Percentiles rank a stretch among this genome's conserved stretches.
phyloP scores from a whole-genome alignment of 2,329 filamentous ascomycete genomes.

The Tolypocladium inflatum region DNA sequence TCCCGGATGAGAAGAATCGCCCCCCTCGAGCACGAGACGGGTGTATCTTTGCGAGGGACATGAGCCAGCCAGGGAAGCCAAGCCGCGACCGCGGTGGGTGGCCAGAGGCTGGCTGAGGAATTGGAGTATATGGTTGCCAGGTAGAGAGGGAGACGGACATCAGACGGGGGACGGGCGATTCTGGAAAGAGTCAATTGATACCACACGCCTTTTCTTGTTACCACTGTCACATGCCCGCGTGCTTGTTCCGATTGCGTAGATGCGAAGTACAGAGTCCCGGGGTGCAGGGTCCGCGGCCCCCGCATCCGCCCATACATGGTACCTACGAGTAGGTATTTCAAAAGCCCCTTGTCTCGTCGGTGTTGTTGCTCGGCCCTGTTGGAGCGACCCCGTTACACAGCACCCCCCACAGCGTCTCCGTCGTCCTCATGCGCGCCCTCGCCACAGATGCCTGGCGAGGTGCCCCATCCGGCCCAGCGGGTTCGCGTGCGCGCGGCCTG shows the following conservation, averaged over 20 bases:
- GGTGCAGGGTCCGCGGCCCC: no score
- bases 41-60: background rate
- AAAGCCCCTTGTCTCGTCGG: no score
- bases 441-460: no score
- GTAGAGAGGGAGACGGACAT: background rate
- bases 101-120: background rate
- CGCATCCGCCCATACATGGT: background rate
- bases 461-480: no score
- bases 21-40: background rate
- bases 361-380: no score
- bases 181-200: conserved; percentile 7
- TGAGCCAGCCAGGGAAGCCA: background rate
- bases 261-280: no score
- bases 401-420: background rate
- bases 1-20: background rate
- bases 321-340: no score
- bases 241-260: background rate
- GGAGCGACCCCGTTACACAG: no score
- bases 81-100: background rate
- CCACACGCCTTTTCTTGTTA: background rate
- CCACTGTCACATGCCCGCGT: background rate
- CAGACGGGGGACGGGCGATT: background rate
- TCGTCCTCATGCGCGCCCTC: no score
- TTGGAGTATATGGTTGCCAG: background rate
- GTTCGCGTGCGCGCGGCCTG: no score